A percentile compares a stretch with the other conserved stretches of the same genome.
These are phyloP conservation scores for Kodamaea sp. DNA, from an alignment of 1,139 yeast genomes.

Conservation along the genomic window DNA sequence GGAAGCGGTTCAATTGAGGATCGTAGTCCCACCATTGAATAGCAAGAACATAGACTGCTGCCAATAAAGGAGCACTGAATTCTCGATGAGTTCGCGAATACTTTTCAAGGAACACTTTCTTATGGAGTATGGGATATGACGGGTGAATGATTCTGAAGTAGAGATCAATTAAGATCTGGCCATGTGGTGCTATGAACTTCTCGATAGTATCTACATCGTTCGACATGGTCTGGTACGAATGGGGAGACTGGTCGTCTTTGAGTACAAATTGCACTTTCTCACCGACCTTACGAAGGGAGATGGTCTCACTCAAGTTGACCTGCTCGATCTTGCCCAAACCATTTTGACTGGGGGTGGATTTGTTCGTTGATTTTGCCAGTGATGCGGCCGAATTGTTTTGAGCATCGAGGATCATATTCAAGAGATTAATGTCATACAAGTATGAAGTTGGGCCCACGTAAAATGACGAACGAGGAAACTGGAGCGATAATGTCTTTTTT, in stretches of 20 bases:
- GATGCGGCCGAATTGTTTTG: constrained; percentile 22
- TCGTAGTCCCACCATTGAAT: constrained; percentile 87
- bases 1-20: constrained; percentile 60
- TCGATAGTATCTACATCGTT: constrained; percentile 73
- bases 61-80: constrained; percentile 73
- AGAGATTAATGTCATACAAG: constrained; percentile 58
- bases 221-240: constrained; percentile 61
- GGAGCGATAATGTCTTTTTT: constrained; percentile 50
- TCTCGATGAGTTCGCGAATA: constrained; percentile 76
- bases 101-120: constrained; percentile 73
- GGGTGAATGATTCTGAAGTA: constrained; percentile 80
- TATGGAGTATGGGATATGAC: constrained; percentile 74
- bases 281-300: constrained; percentile 68
- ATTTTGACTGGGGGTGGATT: constrained; percentile 4
- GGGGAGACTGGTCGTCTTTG: constrained; percentile 71
- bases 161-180: constrained; percentile 66
- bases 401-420: constrained; percentile 54
- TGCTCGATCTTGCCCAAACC: constrained; percentile 53
- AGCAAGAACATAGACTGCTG: constrained; percentile 74
- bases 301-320: constrained; percentile 56
- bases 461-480: constrained; percentile 75
- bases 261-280: constrained; percentile 64
- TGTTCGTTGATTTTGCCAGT: constrained; percentile 2
- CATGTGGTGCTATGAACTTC: constrained; percentile 73
- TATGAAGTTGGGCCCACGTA: constrained; percentile 74